Conservation (phyloP, 129 eudicot genomes). For the Flaveria trinervia region DNA sequence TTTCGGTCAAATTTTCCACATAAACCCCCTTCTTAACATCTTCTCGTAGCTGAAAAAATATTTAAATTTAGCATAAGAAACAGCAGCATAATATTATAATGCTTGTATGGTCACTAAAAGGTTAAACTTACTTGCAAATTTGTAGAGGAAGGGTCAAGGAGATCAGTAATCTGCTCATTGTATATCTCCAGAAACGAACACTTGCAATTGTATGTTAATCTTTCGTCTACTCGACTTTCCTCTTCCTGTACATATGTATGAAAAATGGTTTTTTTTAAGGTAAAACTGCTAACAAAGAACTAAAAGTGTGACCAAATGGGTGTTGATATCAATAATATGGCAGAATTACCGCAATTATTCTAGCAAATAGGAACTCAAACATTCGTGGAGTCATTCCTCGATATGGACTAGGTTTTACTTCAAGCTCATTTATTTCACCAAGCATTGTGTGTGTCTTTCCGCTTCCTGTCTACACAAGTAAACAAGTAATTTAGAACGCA, state of each 20-base stretch:
- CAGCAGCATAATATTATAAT: background rate
- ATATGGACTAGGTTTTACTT: constrained; percentile 68
- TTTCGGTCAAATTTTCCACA: constrained; percentile 94
- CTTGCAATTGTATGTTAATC: constrained; percentile 74
- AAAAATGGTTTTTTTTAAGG: background rate
- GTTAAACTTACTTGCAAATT: constrained; percentile 77
- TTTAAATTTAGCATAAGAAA: constrained; percentile 15
- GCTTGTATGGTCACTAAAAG: constrained; percentile 2
- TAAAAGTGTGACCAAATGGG: background rate
- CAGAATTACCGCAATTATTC: constrained; percentile 76
- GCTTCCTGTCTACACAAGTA: constrained; percentile 78
- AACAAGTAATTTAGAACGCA: constrained; percentile 13
- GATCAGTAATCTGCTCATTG: constrained; percentile 94
- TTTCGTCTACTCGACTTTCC: constrained; percentile 90
- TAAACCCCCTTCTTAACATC: constrained; percentile 87
- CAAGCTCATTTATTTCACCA: constrained; percentile 80
- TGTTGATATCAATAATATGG: background rate
- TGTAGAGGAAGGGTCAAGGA: constrained; percentile 90
- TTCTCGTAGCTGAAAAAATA: constrained; percentile 67
- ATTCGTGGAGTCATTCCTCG: constrained; percentile 98
- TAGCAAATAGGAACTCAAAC: constrained; percentile 90
- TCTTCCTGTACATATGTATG: constrained; percentile 59
- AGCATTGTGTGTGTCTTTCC: constrained; percentile 98
- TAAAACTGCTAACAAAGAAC: constrained; percentile 2
- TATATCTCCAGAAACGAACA: constrained; percentile 96